phyloP scores from a whole-genome alignment of 805 yeast species.

The Candida cerambycidarum region DNA sequence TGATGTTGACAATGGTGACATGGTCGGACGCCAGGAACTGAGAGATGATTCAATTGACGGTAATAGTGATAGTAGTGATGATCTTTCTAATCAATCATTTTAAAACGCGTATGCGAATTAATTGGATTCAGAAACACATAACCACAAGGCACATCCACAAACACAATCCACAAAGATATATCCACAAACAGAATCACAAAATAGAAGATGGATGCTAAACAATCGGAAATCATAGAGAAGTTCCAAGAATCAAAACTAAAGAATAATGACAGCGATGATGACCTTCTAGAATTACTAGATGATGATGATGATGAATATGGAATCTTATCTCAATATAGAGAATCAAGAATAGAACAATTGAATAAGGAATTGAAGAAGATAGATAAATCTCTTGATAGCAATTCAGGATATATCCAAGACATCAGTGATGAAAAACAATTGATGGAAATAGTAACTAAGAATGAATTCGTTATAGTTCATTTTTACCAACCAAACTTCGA shows the following conservation, averaged over 20 bases:
- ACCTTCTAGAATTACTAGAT: conserved; percentile 45
- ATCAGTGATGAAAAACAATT: conserved; percentile 55
- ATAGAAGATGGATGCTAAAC: conserved; percentile 31
- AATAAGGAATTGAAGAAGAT: conserved; percentile 42
- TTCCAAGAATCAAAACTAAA: conserved; percentile 44
- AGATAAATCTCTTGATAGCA: conserved; percentile 20
- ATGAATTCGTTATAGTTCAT: conserved; percentile 51
- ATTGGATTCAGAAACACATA: neutral
- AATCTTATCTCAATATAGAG: conserved; percentile 53
- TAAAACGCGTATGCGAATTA: conserved; percentile 6
- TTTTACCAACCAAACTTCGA: conserved; percentile 61
- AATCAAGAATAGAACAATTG: conserved; percentile 59
- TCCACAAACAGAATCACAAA: neutral
- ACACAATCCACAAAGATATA: neutral
- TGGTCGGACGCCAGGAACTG: neutral
- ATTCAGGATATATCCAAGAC: conserved; percentile 39
- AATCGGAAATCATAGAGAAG: conserved; percentile 37
- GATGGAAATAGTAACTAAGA: conserved; percentile 48
- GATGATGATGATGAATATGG: conserved; percentile 43
- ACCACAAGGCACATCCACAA: neutral
- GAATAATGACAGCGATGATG: conserved; percentile 30
- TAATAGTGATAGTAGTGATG: neutral
- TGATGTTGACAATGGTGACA: neutral
- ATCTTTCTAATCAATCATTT: neutral
- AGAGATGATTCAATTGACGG: neutral